Percentiles rank a stretch among this genome's conserved stretches.
Conservation (phyloP, 352 stramenopile species). For the Pythium utonaiense region DNA sequence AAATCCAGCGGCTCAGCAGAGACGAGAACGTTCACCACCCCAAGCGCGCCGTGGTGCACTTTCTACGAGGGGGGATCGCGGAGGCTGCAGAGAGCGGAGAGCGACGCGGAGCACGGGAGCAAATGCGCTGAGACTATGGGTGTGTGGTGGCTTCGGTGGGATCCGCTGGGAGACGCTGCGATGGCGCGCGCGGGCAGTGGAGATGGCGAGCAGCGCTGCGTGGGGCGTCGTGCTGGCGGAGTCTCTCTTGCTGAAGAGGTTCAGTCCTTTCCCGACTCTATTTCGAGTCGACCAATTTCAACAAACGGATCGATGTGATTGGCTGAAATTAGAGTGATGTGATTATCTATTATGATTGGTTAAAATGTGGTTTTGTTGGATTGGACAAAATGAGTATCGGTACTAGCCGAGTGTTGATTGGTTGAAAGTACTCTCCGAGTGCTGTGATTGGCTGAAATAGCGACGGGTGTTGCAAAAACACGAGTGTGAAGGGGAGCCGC, state of each 20-base stretch:
- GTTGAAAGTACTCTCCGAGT: background rate
- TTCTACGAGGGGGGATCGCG: background rate
- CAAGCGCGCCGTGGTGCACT: too few species aligned
- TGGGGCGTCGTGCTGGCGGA: too few species aligned
- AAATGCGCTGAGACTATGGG: background rate
- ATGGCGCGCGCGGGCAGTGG: too few species aligned
- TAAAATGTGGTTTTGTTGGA: background rate
- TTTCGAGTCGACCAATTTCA: background rate
- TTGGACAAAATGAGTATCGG: background rate
- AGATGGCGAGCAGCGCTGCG: too few species aligned
- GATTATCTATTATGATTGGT: background rate
- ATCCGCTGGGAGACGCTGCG: background rate
- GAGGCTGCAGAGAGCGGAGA: background rate
- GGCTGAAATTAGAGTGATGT: background rate
- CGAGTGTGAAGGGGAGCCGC: conserved; percentile 9
- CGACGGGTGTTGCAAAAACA: conserved; percentile 18
- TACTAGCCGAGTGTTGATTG: background rate
- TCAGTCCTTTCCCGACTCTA: conserved; percentile 1
- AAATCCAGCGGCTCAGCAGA: too few species aligned
- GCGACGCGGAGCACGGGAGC: background rate
- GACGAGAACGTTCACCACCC: background rate
- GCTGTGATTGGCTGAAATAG: conserved; percentile 2
- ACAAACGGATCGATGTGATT: background rate
- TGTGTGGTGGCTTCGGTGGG: background rate
- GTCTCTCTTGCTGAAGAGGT: too few species aligned